Percentiles rank a stretch among this genome's conserved stretches.
phyloP scores from a whole-genome alignment of 768 basidiomycete species.

The Russula earlei region DNA sequence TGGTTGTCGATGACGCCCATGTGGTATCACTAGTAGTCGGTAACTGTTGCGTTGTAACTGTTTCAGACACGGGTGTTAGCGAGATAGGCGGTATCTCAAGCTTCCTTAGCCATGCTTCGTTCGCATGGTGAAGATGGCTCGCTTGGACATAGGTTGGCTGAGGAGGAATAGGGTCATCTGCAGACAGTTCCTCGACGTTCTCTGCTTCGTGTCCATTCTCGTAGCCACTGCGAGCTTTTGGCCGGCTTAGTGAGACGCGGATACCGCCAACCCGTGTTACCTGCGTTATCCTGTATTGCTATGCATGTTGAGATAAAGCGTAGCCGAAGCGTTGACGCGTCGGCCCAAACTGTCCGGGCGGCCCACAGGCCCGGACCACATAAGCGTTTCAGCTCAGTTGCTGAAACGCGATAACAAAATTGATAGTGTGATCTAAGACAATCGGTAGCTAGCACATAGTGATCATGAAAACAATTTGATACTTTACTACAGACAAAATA shows the following conservation, averaged over 20 bases:
- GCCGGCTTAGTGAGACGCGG: neutral
- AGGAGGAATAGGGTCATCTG: neutral
- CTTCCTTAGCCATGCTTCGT: conserved; percentile 13
- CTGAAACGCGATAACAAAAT: too few relatives aligned
- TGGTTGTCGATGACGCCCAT: neutral
- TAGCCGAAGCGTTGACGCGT: too few relatives aligned
- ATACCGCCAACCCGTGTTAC: conserved; percentile 24
- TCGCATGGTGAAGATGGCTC: conserved; percentile 7
- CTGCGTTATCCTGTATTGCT: conserved; percentile 42
- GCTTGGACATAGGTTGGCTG: neutral
- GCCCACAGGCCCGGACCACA: too few relatives aligned
- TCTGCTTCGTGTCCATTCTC: neutral
- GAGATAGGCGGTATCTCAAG: neutral
- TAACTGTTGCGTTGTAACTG: neutral
- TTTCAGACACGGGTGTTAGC: neutral
- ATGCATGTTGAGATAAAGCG: too few relatives aligned
- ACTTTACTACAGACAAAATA: too few relatives aligned
- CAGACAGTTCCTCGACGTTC: neutral
- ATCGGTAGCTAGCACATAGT: too few relatives aligned
- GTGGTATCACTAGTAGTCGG: too few relatives aligned
- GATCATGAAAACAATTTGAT: too few relatives aligned
- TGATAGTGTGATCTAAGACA: too few relatives aligned
- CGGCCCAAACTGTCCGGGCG: too few relatives aligned
- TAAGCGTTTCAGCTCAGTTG: too few relatives aligned
- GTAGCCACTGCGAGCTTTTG: neutral